Evolutionary conservation across 2,329 filamentous ascomycete genomes (phyloP), one percentile per base, ranked within the genome.

Genomic region (Fusarium aywerte): DNA sequence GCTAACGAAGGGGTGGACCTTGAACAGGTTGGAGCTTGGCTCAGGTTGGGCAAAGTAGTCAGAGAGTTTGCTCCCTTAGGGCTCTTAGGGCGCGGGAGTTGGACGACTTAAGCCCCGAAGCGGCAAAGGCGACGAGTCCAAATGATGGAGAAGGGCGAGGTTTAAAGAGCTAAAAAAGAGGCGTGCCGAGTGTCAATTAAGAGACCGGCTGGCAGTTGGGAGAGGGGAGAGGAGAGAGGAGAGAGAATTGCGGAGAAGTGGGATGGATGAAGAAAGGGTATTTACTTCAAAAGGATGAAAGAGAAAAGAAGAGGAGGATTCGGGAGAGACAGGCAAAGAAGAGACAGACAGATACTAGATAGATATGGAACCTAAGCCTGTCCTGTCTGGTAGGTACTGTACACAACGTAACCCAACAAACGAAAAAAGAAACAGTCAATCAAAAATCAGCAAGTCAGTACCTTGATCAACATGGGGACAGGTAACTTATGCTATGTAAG

Each of bases 41-140:
- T 59, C 40, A 32, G 32, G 43, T 31, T 33, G 54, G 44, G 21
- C 35, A 52, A 60, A 39, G 50, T 40, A 49, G 55, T 29, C 63
- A 39, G 63, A 66, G 48, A 59, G 58, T 64, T 67, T 67, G 21
- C 21, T 49, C 32, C 20, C 36, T n/a, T 52, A 51, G 36, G 45
- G 58, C 47, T 58, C 21, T 63, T 44, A 64, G 64, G 44, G 58
- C 44, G 53, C 65, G 61, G 65, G 65, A 68, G 43, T 64, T 63
- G 43, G 33, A 38, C 50, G 50, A 52, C 47, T 66, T 53, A 48
- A 40, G 20, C 23, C 65, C 60, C 50, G 55, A 65, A 65, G 31
- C 54, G 54, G 65, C 50, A 61, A 40, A 38, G 36, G 33, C 18
- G 35, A 39, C 27, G 16, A 39, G 20, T 43, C 23, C 47, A 38